Evolutionary conservation across 129 eudicot genomes (phyloP).

Genomic region (Flaveria bidentis): DNA sequence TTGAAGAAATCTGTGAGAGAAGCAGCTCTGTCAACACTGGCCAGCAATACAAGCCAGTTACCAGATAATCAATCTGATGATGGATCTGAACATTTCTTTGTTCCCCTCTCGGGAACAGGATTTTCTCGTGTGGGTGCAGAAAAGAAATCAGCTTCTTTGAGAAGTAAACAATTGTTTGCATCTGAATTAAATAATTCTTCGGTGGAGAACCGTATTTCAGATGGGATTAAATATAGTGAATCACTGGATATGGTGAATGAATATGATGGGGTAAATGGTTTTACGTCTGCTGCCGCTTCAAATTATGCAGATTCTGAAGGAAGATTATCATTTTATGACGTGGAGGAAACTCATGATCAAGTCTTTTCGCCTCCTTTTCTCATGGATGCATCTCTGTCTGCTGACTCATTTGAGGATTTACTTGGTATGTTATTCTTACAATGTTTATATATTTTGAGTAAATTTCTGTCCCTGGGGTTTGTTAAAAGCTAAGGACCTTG

Average conservation of each 20-base stretch:
- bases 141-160: slow-evolving; percentile 42
- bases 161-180: slow-evolving; percentile 55
- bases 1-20: slow-evolving; percentile 90
- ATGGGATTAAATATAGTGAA: slow-evolving; percentile 2
- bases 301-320: slow-evolving; percentile 71
- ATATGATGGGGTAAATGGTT: slow-evolving; percentile 63
- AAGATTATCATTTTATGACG: slow-evolving; percentile 62
- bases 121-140: slow-evolving; percentile 61
- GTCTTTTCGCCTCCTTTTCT: slow-evolving; percentile 92
- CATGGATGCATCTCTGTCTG: slow-evolving; percentile 70
- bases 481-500: background rate
- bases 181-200: slow-evolving; percentile 43
- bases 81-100: slow-evolving; percentile 89
- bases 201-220: slow-evolving; percentile 36
- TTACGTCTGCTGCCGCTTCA: slow-evolving; percentile 65
- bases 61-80: slow-evolving; percentile 86
- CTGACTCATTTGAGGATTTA: slow-evolving; percentile 82
- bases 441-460: slow-evolving; percentile 2
- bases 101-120: slow-evolving; percentile 76
- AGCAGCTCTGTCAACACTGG: slow-evolving; percentile 69
- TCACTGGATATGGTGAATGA: slow-evolving; percentile 52
- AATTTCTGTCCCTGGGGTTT: background rate
- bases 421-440: slow-evolving; percentile 57
- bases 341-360: slow-evolving; percentile 76
- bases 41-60: slow-evolving; percentile 50